Percentiles rank a stretch among this genome's conserved stretches.
phyloP scores from a whole-genome alignment of 306 rosid species.

The Luffa acutangula region DNA sequence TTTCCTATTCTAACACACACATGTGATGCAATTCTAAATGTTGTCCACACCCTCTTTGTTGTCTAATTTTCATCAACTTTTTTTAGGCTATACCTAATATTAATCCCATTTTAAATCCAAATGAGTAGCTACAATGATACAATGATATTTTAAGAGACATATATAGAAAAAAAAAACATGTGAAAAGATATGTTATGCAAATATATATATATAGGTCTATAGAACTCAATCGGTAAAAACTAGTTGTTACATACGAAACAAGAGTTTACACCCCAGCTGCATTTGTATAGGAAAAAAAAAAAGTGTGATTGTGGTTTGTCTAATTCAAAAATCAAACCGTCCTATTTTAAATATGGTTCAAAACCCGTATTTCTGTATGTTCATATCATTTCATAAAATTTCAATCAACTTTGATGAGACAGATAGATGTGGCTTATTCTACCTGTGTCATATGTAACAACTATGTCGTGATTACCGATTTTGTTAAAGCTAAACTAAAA shows the following conservation, averaged over 20 bases:
- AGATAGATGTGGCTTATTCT: too few species aligned
- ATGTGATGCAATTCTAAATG: neutral
- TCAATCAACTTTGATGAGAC: too few species aligned
- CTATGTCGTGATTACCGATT: neutral
- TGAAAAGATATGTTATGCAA: neutral
- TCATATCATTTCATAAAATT: neutral
- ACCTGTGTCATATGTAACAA: neutral
- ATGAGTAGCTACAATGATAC: neutral
- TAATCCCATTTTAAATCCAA: neutral
- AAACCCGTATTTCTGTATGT: neutral
- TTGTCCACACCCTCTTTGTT: neutral
- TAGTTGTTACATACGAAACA: neutral
- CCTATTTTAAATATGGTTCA: neutral
- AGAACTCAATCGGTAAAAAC: neutral
- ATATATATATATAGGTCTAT: neutral
- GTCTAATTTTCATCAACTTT: neutral
- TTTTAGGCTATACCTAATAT: neutral
- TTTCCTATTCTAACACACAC: neutral
- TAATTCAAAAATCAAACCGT: neutral
- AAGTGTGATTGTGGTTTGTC: neutral
- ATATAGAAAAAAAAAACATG: neutral
- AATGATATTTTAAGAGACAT: neutral
- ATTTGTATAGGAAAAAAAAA: too few species aligned
- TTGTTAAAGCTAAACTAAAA: neutral
- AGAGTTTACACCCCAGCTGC: neutral